These are phyloP conservation scores for Colletotrichum trifolii DNA, from an alignment of 2,329 filamentous ascomycete species.

Conservation along the genomic window DNA sequence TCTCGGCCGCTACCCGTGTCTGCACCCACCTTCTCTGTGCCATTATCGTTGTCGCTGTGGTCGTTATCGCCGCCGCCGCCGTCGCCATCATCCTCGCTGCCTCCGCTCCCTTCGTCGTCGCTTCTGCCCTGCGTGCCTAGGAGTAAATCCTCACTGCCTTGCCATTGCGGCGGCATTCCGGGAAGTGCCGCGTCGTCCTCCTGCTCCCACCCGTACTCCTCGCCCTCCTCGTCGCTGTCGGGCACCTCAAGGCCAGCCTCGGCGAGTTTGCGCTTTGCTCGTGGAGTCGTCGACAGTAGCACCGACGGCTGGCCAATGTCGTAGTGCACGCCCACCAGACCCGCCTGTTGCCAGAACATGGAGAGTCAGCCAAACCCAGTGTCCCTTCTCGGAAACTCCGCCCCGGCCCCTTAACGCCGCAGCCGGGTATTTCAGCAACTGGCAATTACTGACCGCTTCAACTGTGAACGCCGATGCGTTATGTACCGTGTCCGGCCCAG, in stretches of 20 bases:
- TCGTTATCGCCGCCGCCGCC: conserved; percentile 36
- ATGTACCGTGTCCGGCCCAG: conserved; percentile 51
- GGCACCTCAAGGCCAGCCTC: conserved; percentile 70
- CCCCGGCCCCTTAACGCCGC: conserved; percentile 27
- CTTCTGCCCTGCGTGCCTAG: conserved; percentile 57
- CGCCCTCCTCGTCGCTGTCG: conserved; percentile 72
- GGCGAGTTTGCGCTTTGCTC: conserved; percentile 72
- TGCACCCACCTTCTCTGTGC: conserved; percentile 30
- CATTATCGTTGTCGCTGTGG: conserved; percentile 35
- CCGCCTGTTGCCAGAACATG: conserved; percentile 48
- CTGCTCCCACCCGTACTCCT: conserved; percentile 79
- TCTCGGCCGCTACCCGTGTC: conserved; percentile 37
- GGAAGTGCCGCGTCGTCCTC: conserved; percentile 72
- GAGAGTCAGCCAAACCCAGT: conserved; percentile 26
- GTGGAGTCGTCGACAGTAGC: conserved; percentile 49
- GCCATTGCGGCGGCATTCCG: conserved; percentile 72
- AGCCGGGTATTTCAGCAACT: conserved; percentile 9
- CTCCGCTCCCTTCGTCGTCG: conserved; percentile 45
- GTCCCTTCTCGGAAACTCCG: conserved; percentile 26
- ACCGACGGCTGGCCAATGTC: conserved; percentile 50
- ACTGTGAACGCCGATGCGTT: conserved; percentile 62
- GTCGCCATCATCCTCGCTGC: conserved; percentile 38
- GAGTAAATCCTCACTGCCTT: conserved; percentile 73
- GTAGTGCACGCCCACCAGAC: conserved; percentile 54
- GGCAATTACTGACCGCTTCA: conserved; percentile 51